Conservation (phyloP, 148 eudicot genomes). For the Rhododendron ferrugineum region DNA sequence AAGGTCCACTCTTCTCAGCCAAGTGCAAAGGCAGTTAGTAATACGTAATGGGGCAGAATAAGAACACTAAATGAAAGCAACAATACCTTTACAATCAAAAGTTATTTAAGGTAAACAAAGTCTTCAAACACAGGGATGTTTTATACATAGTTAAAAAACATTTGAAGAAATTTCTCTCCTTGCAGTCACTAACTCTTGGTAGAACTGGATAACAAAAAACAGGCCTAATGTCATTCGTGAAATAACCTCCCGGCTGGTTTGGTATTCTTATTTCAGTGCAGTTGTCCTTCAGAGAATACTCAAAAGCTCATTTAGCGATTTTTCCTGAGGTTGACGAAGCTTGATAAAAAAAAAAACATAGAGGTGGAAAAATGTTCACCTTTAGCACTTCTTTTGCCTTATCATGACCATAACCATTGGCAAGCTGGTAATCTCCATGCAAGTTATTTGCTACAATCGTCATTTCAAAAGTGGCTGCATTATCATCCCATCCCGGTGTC, state of each 20-base stretch:
- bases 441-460: slow-evolving; percentile 50
- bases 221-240: background rate
- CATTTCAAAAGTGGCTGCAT: slow-evolving; percentile 82
- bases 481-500: slow-evolving; percentile 76
- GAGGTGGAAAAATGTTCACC: slow-evolving; percentile 26
- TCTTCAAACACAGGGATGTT: background rate
- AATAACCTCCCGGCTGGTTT: background rate
- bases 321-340: background rate
- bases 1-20: background rate
- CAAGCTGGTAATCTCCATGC: slow-evolving; percentile 79
- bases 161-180: background rate
- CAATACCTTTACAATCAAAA: background rate
- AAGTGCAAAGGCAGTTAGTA: background rate
- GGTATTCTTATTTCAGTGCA: background rate
- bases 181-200: background rate
- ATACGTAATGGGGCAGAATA: background rate
- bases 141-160: background rate
- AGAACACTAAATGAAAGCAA: background rate
- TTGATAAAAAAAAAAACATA: background rate
- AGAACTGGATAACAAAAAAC: background rate
- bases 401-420: slow-evolving; percentile 61
- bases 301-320: background rate
- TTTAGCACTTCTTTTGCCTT: slow-evolving; percentile 55
- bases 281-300: background rate
- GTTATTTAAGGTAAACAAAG: background rate